phyloP scores from a whole-genome alignment of 2,329 filamentous ascomycete genomes.

The Fusarium mundagurra region DNA sequence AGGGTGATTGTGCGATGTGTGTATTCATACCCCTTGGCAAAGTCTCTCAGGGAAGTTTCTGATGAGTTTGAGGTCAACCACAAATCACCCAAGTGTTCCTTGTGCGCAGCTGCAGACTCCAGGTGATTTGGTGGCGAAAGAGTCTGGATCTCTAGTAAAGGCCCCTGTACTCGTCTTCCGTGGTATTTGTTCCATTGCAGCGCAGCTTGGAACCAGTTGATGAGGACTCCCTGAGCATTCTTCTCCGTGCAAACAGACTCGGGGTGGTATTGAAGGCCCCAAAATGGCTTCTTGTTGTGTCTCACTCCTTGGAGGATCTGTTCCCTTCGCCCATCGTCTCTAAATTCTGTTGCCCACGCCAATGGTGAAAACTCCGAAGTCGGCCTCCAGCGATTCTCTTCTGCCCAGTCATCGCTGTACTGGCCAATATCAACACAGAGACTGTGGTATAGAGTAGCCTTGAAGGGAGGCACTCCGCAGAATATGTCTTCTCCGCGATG shows the following conservation, averaged over 20 bases:
- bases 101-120: constrained; percentile 33
- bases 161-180: constrained; percentile 21
- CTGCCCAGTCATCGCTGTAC: constrained; percentile 30
- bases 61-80: constrained; percentile 7
- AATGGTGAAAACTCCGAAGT: constrained; percentile 63
- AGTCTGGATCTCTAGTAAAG: constrained; percentile 35
- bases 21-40: constrained; percentile 45
- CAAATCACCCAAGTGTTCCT: constrained; percentile 11
- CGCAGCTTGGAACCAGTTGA: constrained; percentile 79
- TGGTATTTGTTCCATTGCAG: constrained; percentile 64
- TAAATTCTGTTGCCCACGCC: constrained; percentile 68
- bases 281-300: constrained; percentile 77
- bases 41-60: constrained; percentile 11
- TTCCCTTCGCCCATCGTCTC: constrained; percentile 52
- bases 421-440: constrained; percentile 64
- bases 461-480: constrained; percentile 64
- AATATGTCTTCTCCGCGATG: constrained; percentile 75
- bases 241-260: constrained; percentile 86
- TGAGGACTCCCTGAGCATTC: constrained; percentile 70
- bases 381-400: constrained; percentile 52
- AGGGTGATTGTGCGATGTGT: constrained; percentile 55
- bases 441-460: constrained; percentile 82
- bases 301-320: constrained; percentile 79
- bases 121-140: constrained; percentile 40
- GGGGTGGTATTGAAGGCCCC: constrained; percentile 90